Conservation (phyloP, 805 yeast species). For the Candida sithepensis region DNA sequence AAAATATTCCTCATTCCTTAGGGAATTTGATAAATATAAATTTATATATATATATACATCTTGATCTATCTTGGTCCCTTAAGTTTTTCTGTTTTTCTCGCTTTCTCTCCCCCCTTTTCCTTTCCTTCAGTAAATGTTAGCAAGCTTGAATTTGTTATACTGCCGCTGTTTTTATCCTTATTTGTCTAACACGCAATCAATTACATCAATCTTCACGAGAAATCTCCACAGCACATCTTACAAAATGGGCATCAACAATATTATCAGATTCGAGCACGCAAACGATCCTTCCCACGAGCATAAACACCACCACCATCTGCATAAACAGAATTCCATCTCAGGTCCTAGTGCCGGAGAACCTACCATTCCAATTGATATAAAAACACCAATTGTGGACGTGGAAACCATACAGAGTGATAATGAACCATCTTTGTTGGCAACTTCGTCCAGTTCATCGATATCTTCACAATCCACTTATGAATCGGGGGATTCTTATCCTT, state of each 20-base stretch:
- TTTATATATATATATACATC: neutral
- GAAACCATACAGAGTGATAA: neutral
- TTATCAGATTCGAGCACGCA: constrained; percentile 24
- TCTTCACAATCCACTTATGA: constrained; percentile 5
- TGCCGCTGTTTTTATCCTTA: neutral
- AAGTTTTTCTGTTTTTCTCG: neutral
- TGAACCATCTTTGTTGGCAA: neutral
- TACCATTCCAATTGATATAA: neutral
- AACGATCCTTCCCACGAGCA: constrained; percentile 10
- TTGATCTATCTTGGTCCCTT: neutral
- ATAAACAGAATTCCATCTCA: neutral
- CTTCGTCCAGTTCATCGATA: constrained; percentile 4
- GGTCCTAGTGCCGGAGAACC: neutral
- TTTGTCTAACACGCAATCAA: neutral
- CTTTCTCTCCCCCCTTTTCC: neutral
- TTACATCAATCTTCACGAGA: neutral
- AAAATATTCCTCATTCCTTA: too few species aligned
- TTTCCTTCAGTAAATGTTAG: neutral
- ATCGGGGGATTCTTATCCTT: constrained; percentile 26
- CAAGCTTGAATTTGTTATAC: neutral
- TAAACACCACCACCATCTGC: constrained; percentile 9
- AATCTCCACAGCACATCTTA: constrained; percentile 4
- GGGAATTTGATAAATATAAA: too few species aligned
- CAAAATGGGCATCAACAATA: constrained; percentile 25
- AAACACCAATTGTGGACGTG: neutral